A percentile compares a stretch with the other conserved stretches of the same genome.
These are phyloP conservation scores for Stereum hirsutum DNA, from an alignment of 1,284 basidiomycete genomes.

Conservation along the genomic window DNA sequence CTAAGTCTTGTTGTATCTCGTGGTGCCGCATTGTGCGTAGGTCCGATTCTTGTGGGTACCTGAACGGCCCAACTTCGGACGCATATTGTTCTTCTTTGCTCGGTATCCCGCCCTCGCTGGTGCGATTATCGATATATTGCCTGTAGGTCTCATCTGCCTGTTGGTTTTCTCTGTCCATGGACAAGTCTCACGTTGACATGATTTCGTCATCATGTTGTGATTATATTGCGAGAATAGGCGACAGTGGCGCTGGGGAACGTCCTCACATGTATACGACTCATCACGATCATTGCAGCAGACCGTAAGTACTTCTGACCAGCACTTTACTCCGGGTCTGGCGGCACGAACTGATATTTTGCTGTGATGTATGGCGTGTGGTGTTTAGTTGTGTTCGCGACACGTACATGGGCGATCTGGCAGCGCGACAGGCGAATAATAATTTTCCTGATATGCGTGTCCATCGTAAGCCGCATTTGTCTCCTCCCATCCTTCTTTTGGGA, in stretches of 20 bases:
- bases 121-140: constrained; percentile 5
- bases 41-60: constrained; percentile 3
- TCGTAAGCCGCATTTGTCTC: constrained; percentile 1
- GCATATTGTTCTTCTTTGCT: constrained; percentile 5
- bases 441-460: neutral
- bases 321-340: neutral
- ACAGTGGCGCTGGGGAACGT: neutral
- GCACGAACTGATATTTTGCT: too few relatives aligned
- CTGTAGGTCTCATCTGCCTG: constrained; percentile 3
- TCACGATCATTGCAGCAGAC: constrained; percentile 5
- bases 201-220: too few relatives aligned
- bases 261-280: neutral
- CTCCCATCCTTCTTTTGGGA: too few relatives aligned
- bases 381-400: constrained; percentile 9
- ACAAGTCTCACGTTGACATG: neutral
- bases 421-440: constrained; percentile 2
- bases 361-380: too few relatives aligned
- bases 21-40: too few relatives aligned
- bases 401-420: constrained; percentile 12
- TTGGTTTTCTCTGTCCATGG: neutral
- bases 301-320: constrained; percentile 4
- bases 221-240: neutral
- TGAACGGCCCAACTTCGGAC: neutral
- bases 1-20: too few relatives aligned
- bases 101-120: constrained; percentile 9